A percentile compares a stretch with the other conserved stretches of the same genome.
phyloP scores from a whole-genome alignment of 129 eudicot species.

The Erigeron canadensis region DNA sequence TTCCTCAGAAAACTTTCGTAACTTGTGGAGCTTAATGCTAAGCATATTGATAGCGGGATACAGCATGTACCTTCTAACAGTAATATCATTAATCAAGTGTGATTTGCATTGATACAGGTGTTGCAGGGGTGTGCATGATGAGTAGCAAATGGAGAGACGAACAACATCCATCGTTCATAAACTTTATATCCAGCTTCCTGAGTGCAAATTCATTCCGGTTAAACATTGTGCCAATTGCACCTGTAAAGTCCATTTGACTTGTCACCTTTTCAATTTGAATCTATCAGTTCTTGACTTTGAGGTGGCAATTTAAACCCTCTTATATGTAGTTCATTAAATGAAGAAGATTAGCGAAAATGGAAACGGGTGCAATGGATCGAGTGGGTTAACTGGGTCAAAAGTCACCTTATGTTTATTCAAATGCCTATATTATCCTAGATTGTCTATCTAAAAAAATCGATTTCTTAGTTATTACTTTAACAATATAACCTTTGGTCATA shows the following conservation, averaged over 20 bases:
- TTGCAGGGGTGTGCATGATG: conserved; percentile 88
- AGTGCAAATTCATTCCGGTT: conserved; percentile 71
- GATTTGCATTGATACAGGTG: conserved; percentile 42
- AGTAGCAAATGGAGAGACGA: conserved; percentile 76
- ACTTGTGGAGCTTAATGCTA: background rate
- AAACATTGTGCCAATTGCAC: conserved; percentile 74
- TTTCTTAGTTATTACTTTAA: background rate
- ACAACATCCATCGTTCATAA: conserved; percentile 84
- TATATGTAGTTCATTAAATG: background rate
- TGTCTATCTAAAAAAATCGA: background rate
- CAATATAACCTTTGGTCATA: background rate
- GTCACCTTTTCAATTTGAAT: background rate
- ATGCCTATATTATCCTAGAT: conserved; percentile 4
- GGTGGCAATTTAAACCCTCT: background rate
- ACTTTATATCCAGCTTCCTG: conserved; percentile 69
- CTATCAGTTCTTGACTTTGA: background rate
- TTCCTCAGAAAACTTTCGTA: background rate
- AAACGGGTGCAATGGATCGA: background rate
- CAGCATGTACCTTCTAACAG: background rate
- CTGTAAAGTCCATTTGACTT: conserved; percentile 43
- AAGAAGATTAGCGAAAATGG: background rate
- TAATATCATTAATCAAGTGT: conserved; percentile 3
- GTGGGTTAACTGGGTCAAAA: background rate
- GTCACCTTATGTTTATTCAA: background rate
- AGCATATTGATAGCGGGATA: background rate